Base-by-base conservation (phyloP, 805 yeast genomes). In the Nematodospora valgi region DNA sequence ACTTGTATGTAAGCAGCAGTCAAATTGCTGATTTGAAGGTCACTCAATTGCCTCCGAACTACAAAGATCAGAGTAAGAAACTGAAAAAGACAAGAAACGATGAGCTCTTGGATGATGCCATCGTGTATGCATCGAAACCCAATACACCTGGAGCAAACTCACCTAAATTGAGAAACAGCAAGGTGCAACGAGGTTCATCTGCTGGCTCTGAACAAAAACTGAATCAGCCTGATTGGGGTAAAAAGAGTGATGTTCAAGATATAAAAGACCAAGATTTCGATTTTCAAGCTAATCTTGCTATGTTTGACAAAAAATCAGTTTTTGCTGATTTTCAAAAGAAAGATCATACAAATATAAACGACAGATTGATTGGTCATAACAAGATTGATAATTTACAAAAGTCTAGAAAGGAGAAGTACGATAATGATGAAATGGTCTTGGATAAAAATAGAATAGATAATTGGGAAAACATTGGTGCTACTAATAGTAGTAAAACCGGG, bases 221-320 rank as follows among this genome's bases (percentile, higher is more conserved):
- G 9, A 7, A 21, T 21, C 23, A 21, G 10, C 63, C 65, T 3
- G 74, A 66, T 30, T 76, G 80, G 79, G 70, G 66, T 35, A 39
- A 32, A 13, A 76, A 7, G 27, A 41, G 45, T 10, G 76, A 72
- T 38, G 70, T 77, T 21, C 45, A 38, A 29, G 60, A 65, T 40
- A 70, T 76, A 54, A 68, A 76, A 45, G 43, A 58, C 13, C 71
- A 66, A 15, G 96, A 87, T 44, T 89, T 89, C 59, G 96, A 89
- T 56, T 89, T 89, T 58, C 86, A 78, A 37, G 80, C 86, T 10
- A 86, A 84, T 52, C 68, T 89, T 43, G 81, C 81, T 16, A 78
- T 80, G 67, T 89, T 89, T 51, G 93, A 89, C 56, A 89, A 89
- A 56, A 65, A 70, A 39, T 69, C 80, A 5, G 91, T 88, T 3